These are phyloP conservation scores for Seiridium cupressi DNA, from an alignment of 2,329 filamentous ascomycete species.

Conservation along the genomic window DNA sequence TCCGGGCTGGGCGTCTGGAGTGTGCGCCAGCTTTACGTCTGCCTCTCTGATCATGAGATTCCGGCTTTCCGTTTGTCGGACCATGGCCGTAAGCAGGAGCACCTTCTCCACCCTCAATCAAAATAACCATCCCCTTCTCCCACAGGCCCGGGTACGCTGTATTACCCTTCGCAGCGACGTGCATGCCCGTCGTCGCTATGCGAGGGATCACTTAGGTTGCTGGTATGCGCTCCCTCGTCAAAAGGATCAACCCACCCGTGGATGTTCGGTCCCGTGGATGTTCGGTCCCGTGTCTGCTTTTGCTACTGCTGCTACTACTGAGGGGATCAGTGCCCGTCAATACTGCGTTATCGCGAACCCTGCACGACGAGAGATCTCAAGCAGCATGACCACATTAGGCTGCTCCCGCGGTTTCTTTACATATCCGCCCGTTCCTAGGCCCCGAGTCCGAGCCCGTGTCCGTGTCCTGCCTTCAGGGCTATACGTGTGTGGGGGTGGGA, in stretches of 20 bases:
- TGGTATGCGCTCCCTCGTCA: too few species aligned
- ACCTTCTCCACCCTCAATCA: background rate
- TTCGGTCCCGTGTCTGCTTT: too few species aligned
- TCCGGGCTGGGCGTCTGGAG: background rate
- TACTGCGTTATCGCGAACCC: background rate
- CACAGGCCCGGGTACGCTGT: background rate
- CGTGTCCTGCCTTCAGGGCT: background rate
- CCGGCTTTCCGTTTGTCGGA: background rate
- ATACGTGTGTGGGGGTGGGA: background rate
- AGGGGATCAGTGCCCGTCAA: background rate
- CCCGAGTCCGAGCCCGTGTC: background rate
- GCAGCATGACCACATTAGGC: conserved; percentile 3
- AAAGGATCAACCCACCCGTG: too few species aligned
- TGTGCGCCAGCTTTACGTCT: background rate
- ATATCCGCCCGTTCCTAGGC: background rate
- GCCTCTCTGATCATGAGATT: background rate
- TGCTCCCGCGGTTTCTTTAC: conserved; percentile 2
- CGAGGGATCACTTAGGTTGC: too few species aligned
- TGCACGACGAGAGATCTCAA: background rate
- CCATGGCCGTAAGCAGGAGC: background rate
- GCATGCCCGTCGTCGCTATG: background rate
- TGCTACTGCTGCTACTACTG: too few species aligned
- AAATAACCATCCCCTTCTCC: background rate
- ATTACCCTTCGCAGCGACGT: background rate
- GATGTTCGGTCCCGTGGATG: too few species aligned